Evolutionary conservation across 805 yeast species (phyloP), one percentile per base, ranked within the genome.

Genomic region (Candida chilensis): DNA sequence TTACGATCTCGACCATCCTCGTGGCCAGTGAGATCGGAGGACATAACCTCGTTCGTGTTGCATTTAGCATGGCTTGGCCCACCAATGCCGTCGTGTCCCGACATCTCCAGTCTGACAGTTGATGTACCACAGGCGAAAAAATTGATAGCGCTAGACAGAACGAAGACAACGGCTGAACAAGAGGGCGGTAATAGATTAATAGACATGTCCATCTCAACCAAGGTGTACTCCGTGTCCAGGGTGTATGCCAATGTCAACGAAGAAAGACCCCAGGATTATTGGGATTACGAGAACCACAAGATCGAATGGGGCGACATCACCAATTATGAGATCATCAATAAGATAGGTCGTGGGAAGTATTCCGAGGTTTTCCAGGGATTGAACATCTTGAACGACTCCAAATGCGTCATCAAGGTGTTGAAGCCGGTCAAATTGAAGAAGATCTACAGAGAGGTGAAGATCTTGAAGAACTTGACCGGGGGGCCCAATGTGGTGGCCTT

Each of bases 371-470:
- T 88, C 51, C 81, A 78, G 50, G 96, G 95, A 17, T 67, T 78
- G 27, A 79, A 83, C 48, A 61, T 83, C 30, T 63, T 71, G 32
- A 72, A 71, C 38, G 76, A 73, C 32, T 68, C 64, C 34, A 64
- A 67, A 26, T 81, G 92, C 45, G 90, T 88, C 26, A 83, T 88
- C 41, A 88, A 88, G 52, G 94, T 86, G 42, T 64, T 88, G 45
- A 88, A 88, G 54, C 96, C 96, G 7, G 94, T 88, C 16, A 88
- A 86, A 57, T 71, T 82, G 62, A 88, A 88, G 67, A 88, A 88
- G 57, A 86, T 88, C 35, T 81, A 78, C 54, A 67, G 96, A 39
- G 96, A 88, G 53, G 84, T 88, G 34, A 82, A 84, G 56, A 86
- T 86, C 32, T 61, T 88, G 39, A 85, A 86, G 54, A 85, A 87